Base-by-base conservation (phyloP, 179 eudicot genomes). In the Spinacia oleracea region DNA sequence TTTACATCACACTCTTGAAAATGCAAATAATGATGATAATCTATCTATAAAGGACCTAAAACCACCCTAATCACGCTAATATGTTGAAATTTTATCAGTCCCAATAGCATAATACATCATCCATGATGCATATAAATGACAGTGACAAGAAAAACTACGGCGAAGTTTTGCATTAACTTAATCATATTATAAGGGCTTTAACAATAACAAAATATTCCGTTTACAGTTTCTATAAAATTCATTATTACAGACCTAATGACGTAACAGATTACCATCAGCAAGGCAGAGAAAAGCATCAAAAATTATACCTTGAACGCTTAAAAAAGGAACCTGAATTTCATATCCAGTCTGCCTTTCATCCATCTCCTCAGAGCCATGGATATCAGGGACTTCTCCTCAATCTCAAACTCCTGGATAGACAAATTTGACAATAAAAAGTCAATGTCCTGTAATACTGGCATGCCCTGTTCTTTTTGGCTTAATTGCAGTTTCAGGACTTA, bases 381-480 rank as follows among this genome's bases (percentile, higher is more conserved):
- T 63, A 91, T 92, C 64, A 70, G 58, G 40, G 99, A 91, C 34
- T 66, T 38, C 82, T 89, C 91, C 77, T 93, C 97, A 46, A 96
- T 79, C 83, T 89, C 88, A 38, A 87, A 93, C 81, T 91, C 94
- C 98, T 91, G 86, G 55, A 67, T 55, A 72, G 43, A 67, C 8
- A 42, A 70, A 20, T n/a, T 21, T 70, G 51, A 77, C 31, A 32
- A 20, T 27, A 29, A 53, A 27, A 35, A 2, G 14, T 25, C 11
- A 38, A 38, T 38, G 31, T 38, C 45, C 62, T 23, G 53, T 21
- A 35, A 43, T 27, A 66, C 4, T 34, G n/a, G 1, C 21, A 51
- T n/a, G n/a, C n/a, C n/a, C n/a, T n/a, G n/a, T n/a, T n/a, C n/a
- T n/a, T n/a, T n/a, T n/a, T n/a, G n/a, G n/a, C n/a, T n/a, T n/a